Evolutionary conservation across 192 early-diverging fungal species (phyloP), one percentile per base, ranked within the genome.

Genomic region (Entomortierella parvispora): DNA sequence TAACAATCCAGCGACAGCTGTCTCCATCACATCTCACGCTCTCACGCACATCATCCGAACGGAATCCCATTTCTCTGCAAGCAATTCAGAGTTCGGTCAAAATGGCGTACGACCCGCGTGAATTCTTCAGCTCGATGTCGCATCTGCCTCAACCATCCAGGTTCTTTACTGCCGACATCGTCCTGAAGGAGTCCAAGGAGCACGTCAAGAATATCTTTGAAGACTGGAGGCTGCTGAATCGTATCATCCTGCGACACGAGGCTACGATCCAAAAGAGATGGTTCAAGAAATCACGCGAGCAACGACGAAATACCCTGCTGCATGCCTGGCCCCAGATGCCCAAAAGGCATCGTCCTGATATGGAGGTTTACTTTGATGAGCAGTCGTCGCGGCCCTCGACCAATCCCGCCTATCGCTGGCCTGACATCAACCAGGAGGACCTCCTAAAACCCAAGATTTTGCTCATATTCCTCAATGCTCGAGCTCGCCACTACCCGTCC

Each of bases 341-440:
- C 44, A 52, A 20, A 22, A 45, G 43, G 26, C 69, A 71, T 58
- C 69, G 69, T 64, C 69, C 69, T 37, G 69, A 71, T 26, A 43
- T 71, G 54, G 69, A 64, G 37, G 69, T 54, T 26, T 58, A 50
- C 55, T 48, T 65, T 51, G 22, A 31, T 26, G 69, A 71, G 48
- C 54, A 55, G 40, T 48, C 45, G 50, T 40, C 37, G 37, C 17
- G 20, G 4, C 6, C n/a, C 69, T 11, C 37, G 50, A 59, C 54
- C 34, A n/a, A 32, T 48, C 32, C 23, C 54, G 46, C 20, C 60
- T 45, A 22, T 71, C 62, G 50, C 20, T 71, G 69, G 69, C 69
- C 69, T 28, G 17, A 65, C 58, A 64, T 71, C 62, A 71, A 64
- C 29, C 69, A 71, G n/a, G 69, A 71, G 62, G 69, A 71, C 31